Conservation (phyloP, 768 basidiomycete species). For the Pleurotus tuber-regium region DNA sequence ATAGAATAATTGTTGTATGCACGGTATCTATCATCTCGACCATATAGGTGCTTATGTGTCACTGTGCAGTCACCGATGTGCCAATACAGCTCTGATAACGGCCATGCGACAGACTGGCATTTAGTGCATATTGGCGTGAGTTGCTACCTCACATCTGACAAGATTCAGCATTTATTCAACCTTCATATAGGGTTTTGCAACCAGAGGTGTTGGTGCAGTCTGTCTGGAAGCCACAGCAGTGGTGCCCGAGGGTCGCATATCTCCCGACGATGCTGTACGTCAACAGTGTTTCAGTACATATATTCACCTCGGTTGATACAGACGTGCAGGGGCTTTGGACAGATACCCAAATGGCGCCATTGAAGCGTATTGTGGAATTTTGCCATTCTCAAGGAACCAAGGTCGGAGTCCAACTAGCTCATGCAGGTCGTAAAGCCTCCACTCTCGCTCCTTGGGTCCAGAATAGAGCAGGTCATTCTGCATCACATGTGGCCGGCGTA, state of each 20-base stretch:
- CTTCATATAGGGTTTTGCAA: slow-evolving; percentile 51
- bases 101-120: slow-evolving; percentile 82
- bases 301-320: neutral
- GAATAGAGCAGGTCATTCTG: neutral
- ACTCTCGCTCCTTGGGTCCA: slow-evolving; percentile 67
- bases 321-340: slow-evolving; percentile 62
- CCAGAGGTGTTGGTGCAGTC: slow-evolving; percentile 69
- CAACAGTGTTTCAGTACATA: neutral
- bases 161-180: neutral
- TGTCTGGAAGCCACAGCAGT: slow-evolving; percentile 75
- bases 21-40: neutral
- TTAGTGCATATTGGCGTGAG: slow-evolving; percentile 69
- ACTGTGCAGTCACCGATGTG: slow-evolving; percentile 72
- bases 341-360: slow-evolving; percentile 69
- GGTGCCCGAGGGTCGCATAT: slow-evolving; percentile 73
- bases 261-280: slow-evolving; percentile 67
- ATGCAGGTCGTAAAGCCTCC: slow-evolving; percentile 71
- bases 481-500: neutral
- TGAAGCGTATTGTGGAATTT: slow-evolving; percentile 73
- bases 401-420: slow-evolving; percentile 79
- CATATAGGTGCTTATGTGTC: neutral
- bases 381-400: slow-evolving; percentile 64
- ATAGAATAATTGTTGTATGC: slow-evolving; percentile 67
- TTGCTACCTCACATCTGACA: neutral
- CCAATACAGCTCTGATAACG: slow-evolving; percentile 72